Evolutionary conservation across 768 basidiomycete species (phyloP), one percentile per base, ranked within the genome.

Genomic region (Boletus speciosus): DNA sequence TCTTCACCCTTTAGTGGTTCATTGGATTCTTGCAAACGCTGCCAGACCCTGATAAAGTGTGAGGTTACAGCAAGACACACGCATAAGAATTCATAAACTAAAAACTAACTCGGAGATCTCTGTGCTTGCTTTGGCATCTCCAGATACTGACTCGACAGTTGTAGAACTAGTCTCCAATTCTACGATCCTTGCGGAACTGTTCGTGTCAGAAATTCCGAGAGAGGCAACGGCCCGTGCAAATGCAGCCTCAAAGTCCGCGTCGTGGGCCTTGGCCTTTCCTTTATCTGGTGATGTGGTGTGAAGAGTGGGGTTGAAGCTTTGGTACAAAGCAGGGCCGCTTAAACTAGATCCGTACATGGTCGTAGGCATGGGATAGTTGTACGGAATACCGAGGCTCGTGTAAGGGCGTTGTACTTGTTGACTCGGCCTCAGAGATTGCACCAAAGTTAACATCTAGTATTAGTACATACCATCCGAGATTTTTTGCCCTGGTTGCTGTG

Each of bases 201-300:
- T 74, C 25, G 69, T 56, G 57, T 79, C 76, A 27, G 64, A 58
- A 12, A 73, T 63, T 14, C 71, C 68, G n/a, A 84, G 62, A 19
- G 83, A 81, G n/a, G 80, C 81, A 6, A 76, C 74, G 3, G 79
- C 74, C 61, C 87, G 80, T 11, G 83, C 85, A 70, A 93, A 92
- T 10, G 90, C 90, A n/a, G 86, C 86, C 60, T 93, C 90, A 53
- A 92, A 90, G 68, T 90, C 90, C 5, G 80, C 81, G 49, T 91
- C 87, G 52, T 81, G 78, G 16, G 76, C 82, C 66, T 92, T 94
- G 2, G 88, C 90, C 67, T 96, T 98, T 14, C 84, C 88, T 61
- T 85, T 83, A 47, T 72, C 66, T 23, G 57, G 57, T 49, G 62
- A 51, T 49, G 62, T 41, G 55, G 61, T 42, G 32, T 62, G 60